Base-by-base conservation (phyloP, 2,329 filamentous ascomycete species). In the Kalmusia sp. region DNA sequence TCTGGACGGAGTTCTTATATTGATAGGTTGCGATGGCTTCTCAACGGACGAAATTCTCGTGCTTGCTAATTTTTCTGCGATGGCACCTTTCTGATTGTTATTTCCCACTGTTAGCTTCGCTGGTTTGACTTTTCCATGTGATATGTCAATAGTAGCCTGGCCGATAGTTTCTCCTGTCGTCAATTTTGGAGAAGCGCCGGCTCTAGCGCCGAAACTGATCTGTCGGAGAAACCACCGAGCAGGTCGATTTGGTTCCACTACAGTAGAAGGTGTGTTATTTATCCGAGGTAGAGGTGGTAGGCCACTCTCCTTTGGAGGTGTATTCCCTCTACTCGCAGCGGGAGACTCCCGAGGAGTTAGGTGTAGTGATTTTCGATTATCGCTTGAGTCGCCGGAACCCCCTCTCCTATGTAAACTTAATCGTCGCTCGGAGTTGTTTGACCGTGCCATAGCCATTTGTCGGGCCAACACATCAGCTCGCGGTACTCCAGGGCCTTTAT, bases 151-250 rank as follows among this genome's bases (percentile, higher is more conserved):
- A 12, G 69, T 71, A 9, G 44, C 44, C 22, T 37, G 44, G 12
- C 44, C 44, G 25, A 47, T 37, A 24, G 69, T 67, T 35, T 64
- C 61, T 24, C 63, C 64, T 6, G 65, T 59, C 2, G 67, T 72
- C 6, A 67, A 53, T 52, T 74, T 70, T 7, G 66, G 57, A 14
- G 68, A 52, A 4, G 59, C 54, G 39, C 59, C 63, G 3, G 61
- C 62, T 31, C 65, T 68, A 6, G 68, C 71, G n/a, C 68, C 71
- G 48, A 75, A 75, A 53, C 74, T 77, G 22, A 77, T 74, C 28
- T 76, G 72, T 38, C 72, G 58, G 8, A 74, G 56, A 25, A 74
- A 71, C 71, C 71, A 74, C 21, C 69, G 65, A 3, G 63, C 62
- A 17, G 70, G 68, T 24, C 66, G 55, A 30, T 46, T 59, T 4